Evolutionary conservation across 208 protist genomes (phyloP).

Genomic region (Kentomonas sorsogonicus): DNA sequence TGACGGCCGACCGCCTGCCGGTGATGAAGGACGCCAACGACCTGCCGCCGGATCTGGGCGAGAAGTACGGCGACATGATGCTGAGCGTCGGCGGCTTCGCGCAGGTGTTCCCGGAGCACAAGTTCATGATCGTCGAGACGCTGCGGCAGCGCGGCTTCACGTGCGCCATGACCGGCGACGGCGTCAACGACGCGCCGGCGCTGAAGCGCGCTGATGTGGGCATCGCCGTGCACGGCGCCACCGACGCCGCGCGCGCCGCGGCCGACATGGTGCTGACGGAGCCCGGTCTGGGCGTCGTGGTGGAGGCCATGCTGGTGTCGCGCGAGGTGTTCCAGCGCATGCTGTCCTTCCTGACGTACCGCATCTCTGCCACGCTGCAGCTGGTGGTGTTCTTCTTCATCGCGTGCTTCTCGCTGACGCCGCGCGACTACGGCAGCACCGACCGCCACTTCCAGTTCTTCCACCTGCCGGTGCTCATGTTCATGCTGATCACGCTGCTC

Average conservation of each 20-base stretch:
- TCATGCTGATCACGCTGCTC: conserved; percentile 90
- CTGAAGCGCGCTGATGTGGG: conserved; percentile 95
- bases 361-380: conserved; percentile 74
- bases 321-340: conserved; percentile 95
- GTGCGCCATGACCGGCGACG: conserved; percentile 96
- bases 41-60: conserved; percentile 46
- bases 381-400: conserved; percentile 86
- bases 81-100: conserved; percentile 76
- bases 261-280: conserved; percentile 94
- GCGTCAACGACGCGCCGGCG: conserved; percentile 95
- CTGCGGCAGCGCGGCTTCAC: conserved; percentile 87
- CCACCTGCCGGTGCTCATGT: conserved; percentile 83
- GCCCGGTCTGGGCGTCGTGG: conserved; percentile 89
- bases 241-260: conserved; percentile 89
- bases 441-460: conserved; percentile 75
- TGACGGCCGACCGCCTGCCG: conserved; percentile 64
- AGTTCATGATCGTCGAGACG: conserved; percentile 92
- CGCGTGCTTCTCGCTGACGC: conserved; percentile 66
- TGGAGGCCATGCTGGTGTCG: conserved; percentile 89
- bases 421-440: conserved; percentile 51
- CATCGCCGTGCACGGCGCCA: conserved; percentile 93
- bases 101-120: conserved; percentile 94
- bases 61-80: conserved; percentile 72
- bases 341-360: conserved; percentile 84
- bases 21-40: conserved; percentile 57